Base-by-base conservation (phyloP, 352 stramenopile species). In the Pythium phragmiticola region DNA sequence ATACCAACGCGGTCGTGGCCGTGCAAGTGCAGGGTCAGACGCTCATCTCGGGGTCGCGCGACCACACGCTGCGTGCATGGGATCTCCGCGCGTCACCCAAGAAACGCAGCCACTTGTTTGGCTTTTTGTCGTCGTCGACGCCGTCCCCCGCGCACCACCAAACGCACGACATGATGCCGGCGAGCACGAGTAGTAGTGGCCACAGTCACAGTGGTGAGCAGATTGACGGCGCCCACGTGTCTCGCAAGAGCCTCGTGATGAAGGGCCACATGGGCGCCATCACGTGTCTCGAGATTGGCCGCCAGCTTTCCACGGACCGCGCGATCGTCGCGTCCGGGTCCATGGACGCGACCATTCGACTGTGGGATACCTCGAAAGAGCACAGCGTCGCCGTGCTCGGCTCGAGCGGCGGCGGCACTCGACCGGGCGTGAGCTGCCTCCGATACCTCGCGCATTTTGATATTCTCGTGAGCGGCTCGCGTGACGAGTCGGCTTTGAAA, bases 361-460 rank as follows among this genome's bases (percentile, higher is more conserved):
- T 94, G 28, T 94, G 86, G 83, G 84, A 92, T 48, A 87, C 80
- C 0, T 82, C 72, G 23, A 79, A 81, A 36, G 83, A 92, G 30
- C 75, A 45, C 33, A 88, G 77, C 33, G 72, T 88, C 13, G 75
- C 75, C 2, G 52, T 91, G 8, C 52, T 94, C 4, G 65, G 58
- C 41, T 51, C 54, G 11, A 63, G 50, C 30, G 42, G 48, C 9
- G 42, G 42, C 12, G 48, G 41, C 42, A 67, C 67, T 4, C 73
- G 74, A 7, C 75, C 72, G 7, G 72, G 71, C 7, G 70, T 92
- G 16, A 82, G 72, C 30, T 88, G 77, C 51, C 57, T 92, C 33
- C 80, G 82, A 7, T 86, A 92, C 45, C 41, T 94, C 26, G 56
- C 84, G 34, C 73, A 83, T 45, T 74, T 80, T 50, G 77, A 90